These are phyloP conservation scores for Thermomucor indicae-seudaticae DNA, from an alignment of 371 early-diverging fungal genomes.

Conservation along the genomic window DNA sequence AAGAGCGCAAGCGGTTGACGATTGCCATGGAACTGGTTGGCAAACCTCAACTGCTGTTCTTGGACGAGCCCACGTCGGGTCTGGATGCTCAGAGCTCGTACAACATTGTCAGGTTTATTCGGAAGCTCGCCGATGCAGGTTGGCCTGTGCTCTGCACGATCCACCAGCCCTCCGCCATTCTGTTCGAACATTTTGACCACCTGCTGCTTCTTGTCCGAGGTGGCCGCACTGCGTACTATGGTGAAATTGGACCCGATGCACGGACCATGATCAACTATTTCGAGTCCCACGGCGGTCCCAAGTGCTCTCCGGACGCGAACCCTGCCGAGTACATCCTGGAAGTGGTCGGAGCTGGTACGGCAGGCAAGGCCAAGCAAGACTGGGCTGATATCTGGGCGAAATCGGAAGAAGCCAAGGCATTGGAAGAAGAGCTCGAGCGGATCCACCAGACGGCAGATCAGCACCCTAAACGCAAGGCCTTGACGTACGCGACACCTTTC, in stretches of 20 bases:
- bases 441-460: constrained; percentile 17
- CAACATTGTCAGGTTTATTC: constrained; percentile 61
- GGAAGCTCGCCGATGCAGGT: constrained; percentile 54
- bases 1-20: constrained; percentile 60
- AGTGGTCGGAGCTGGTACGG: constrained; percentile 35
- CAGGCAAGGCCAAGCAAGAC: constrained; percentile 33
- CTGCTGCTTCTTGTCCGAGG: constrained; percentile 60
- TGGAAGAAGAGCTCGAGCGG: constrained; percentile 18
- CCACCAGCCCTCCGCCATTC: constrained; percentile 63
- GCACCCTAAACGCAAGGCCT: constrained; percentile 10
- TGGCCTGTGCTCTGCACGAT: constrained; percentile 58
- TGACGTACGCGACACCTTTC: constrained; percentile 29
- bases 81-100: constrained; percentile 62
- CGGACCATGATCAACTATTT: constrained; percentile 52
- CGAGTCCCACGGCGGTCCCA: constrained; percentile 49
- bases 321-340: constrained; percentile 66
- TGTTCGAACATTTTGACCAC: constrained; percentile 63
- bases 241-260: constrained; percentile 53
- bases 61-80: constrained; percentile 82
- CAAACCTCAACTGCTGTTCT: constrained; percentile 68
- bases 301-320: constrained; percentile 48
- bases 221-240: constrained; percentile 55
- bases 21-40: constrained; percentile 69
- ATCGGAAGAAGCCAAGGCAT: constrained; percentile 22
- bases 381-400: constrained; percentile 54